Percentiles rank a stretch among this genome's conserved stretches.
Evolutionary conservation across 257 asterid genomes (phyloP).

Genomic region (Solanum ahanhuiri): DNA sequence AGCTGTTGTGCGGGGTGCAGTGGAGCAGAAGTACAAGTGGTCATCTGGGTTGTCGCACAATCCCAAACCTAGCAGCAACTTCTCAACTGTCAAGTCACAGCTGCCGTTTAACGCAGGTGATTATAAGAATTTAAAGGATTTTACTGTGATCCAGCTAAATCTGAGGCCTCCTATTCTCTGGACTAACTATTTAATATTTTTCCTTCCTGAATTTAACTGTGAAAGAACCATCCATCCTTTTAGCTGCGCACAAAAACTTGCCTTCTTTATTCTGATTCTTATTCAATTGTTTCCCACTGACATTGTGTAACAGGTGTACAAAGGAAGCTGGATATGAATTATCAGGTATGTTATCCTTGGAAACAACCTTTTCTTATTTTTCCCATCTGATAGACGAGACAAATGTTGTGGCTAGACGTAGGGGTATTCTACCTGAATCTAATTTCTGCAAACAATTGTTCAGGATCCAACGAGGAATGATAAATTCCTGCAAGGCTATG

Average conservation of each 20-base stretch:
- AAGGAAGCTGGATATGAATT: conserved; percentile 69
- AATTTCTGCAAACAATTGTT: not conserved
- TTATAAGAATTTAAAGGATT: too few relatives aligned
- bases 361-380: not conserved
- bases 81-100: too few relatives aligned
- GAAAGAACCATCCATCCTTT: not conserved
- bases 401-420: not conserved
- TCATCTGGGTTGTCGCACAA: not conserved
- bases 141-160: not conserved
- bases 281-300: not conserved
- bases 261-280: not conserved
- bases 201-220: too few relatives aligned
- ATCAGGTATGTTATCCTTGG: conserved; percentile 26
- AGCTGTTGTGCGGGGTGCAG: conserved; percentile 26
- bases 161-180: not conserved
- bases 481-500: conserved; percentile 28
- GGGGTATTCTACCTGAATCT: not conserved
- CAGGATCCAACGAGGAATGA: conserved; percentile 37
- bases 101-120: too few relatives aligned
- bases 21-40: conserved; percentile 40
- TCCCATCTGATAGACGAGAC: not conserved
- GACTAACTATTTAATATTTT: too few relatives aligned
- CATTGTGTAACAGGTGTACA: conserved; percentile 38
- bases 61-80: too few relatives aligned
- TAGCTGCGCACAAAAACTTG: not conserved